Percentiles rank a stretch among this genome's conserved stretches.
phyloP scores from a whole-genome alignment of 495 filamentous ascomycete species.

The Terfezia boudieri region DNA sequence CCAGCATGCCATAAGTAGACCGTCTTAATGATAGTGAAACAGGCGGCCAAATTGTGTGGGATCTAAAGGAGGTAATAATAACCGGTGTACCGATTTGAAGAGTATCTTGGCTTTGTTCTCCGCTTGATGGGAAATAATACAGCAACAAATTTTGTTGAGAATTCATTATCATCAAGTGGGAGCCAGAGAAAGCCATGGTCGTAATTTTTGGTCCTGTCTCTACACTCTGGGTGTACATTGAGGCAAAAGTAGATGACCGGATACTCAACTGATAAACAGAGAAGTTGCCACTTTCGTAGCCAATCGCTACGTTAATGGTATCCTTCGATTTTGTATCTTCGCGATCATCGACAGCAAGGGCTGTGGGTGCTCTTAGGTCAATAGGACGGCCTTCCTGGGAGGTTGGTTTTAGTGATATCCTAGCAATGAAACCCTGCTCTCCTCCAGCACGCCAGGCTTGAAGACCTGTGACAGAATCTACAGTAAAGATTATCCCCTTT shows the following conservation, averaged over 20 bases:
- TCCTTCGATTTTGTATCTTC: conserved; percentile 17
- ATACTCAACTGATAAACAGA: conserved; percentile 39
- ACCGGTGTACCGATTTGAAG: conserved; percentile 22
- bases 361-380: conserved; percentile 30
- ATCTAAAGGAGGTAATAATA: conserved; percentile 59
- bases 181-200: conserved; percentile 47
- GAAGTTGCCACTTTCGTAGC: conserved; percentile 58
- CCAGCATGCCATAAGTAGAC: conserved; percentile 36
- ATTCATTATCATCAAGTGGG: conserved; percentile 62
- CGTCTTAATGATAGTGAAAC: conserved; percentile 54
- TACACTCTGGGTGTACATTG: conserved; percentile 7
- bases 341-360: conserved; percentile 39
- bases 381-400: conserved; percentile 1
- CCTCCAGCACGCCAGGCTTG: conserved; percentile 54
- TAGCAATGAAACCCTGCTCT: conserved; percentile 31
- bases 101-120: not conserved
- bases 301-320: conserved; percentile 37
- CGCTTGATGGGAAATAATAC: conserved; percentile 2
- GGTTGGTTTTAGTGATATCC: conserved; percentile 16
- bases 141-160: conserved; percentile 33
- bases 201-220: conserved; percentile 35
- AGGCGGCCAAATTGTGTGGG: conserved; percentile 58
- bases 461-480: conserved; percentile 44
- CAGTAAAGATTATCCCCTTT: conserved; percentile 55
- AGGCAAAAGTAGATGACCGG: conserved; percentile 19